Evolutionary conservation across 257 asterid species (phyloP).

Genomic region (Scutellaria baicalensis): DNA sequence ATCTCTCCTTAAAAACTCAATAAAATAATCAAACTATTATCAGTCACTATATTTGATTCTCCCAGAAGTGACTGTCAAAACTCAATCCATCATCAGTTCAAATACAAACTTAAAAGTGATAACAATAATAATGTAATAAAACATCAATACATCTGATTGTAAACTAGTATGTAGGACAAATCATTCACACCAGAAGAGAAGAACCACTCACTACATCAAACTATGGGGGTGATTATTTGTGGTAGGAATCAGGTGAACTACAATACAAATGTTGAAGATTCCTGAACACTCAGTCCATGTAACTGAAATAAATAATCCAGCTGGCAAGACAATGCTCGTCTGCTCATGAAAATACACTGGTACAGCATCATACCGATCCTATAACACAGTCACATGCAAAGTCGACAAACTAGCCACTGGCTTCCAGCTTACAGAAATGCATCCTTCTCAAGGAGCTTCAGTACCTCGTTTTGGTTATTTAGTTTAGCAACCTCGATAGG

Average conservation of each 20-base stretch:
- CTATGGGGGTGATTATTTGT: constrained; percentile 1
- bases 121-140: neutral
- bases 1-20: too few relatives aligned
- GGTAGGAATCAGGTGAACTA: constrained; percentile 1
- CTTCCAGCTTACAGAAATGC: constrained; percentile 49
- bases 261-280: constrained; percentile 10
- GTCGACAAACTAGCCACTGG: neutral
- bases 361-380: constrained; percentile 19
- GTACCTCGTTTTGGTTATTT: constrained; percentile 70
- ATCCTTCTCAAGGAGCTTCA: constrained; percentile 79
- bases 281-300: too few relatives aligned
- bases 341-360: constrained; percentile 4
- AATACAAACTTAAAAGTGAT: neutral
- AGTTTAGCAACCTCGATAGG: constrained; percentile 92
- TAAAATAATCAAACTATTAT: too few relatives aligned
- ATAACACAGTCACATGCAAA: neutral
- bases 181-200: neutral
- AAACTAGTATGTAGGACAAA: neutral
- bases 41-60: too few relatives aligned
- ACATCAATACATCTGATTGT: neutral
- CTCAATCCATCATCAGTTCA: neutral
- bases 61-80: neutral
- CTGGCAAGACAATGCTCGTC: neutral
- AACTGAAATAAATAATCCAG: too few relatives aligned
- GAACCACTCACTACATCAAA: constrained; percentile 1